Evolutionary conservation across 371 early-diverging fungal genomes (phyloP).

Genomic region (Capillidium rhysosporum): DNA sequence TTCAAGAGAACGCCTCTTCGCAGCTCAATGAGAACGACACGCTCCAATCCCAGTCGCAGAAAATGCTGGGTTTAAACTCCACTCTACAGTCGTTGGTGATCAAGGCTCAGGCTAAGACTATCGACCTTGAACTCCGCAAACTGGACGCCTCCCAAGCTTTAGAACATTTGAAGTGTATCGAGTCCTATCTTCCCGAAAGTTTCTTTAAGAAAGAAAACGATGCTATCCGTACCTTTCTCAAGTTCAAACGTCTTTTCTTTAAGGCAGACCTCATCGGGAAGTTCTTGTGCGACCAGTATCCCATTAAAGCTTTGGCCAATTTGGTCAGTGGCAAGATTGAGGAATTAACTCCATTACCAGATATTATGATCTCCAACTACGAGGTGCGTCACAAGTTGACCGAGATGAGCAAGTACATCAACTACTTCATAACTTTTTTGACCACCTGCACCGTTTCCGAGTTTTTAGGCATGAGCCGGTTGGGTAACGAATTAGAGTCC

Average conservation of each 20-base stretch:
- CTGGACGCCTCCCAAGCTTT: slow-evolving; percentile 65
- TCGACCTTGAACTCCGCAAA: slow-evolving; percentile 74
- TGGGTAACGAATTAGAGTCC: slow-evolving; percentile 42
- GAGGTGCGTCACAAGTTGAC: not conserved
- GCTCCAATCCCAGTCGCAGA: slow-evolving; percentile 51
- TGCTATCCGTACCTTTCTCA: slow-evolving; percentile 44
- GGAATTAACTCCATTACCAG: not conserved
- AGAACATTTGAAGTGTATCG: slow-evolving; percentile 43
- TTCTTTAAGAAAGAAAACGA: slow-evolving; percentile 66
- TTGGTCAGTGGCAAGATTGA: not conserved
- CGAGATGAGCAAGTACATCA: not conserved
- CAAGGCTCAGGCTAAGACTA: slow-evolving; percentile 69
- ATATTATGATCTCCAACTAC: not conserved
- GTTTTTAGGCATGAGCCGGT: slow-evolving; percentile 42
- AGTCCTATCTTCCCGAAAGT: slow-evolving; percentile 66
- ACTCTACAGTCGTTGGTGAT: slow-evolving; percentile 58
- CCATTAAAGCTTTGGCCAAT: not conserved
- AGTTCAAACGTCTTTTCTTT: slow-evolving; percentile 57
- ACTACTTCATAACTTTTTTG: slow-evolving; percentile 35
- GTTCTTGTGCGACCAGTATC: slow-evolving; percentile 20
- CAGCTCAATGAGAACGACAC: slow-evolving; percentile 24
- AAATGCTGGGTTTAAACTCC: slow-evolving; percentile 61
- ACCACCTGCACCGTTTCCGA: slow-evolving; percentile 38
- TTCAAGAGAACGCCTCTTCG: slow-evolving; percentile 37
- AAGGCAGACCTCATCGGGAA: slow-evolving; percentile 55